Percentiles rank a stretch among this genome's conserved stretches.
These are phyloP conservation scores for Aurantiochytrium sp. DNA, from an alignment of 108 stramenopile species.

Conservation along the genomic window DNA sequence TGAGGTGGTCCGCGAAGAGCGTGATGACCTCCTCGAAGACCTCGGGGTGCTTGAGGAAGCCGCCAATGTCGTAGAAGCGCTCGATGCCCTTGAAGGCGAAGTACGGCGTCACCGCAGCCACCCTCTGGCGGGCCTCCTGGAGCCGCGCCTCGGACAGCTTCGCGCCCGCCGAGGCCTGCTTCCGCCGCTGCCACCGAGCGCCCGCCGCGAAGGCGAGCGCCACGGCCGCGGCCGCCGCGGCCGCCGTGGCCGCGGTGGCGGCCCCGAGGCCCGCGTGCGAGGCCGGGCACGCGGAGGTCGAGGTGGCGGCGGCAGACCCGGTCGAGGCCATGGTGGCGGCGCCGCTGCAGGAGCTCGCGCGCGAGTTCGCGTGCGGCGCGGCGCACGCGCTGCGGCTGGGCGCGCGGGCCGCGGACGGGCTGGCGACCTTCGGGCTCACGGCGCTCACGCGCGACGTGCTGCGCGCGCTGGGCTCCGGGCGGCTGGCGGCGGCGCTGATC, in stretches of 20 bases:
- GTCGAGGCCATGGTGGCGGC: too few relatives aligned
- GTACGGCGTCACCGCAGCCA: slow-evolving; percentile 86
- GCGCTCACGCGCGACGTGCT: too few relatives aligned
- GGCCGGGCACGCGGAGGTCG: too few relatives aligned
- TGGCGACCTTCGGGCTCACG: too few relatives aligned
- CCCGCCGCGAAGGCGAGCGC: background rate
- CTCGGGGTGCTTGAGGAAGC: slow-evolving; percentile 75
- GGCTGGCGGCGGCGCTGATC: background rate
- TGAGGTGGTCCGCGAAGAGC: slow-evolving; percentile 70
- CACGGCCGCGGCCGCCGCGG: background rate
- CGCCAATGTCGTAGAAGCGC: slow-evolving; percentile 94
- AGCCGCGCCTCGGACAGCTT: background rate
- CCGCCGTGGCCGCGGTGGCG: too few relatives aligned
- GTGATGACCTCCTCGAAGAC: slow-evolving; percentile 76
- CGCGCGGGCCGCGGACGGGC: too few relatives aligned
- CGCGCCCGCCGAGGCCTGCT: background rate
- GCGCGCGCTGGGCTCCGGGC: too few relatives aligned
- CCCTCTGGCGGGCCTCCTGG: slow-evolving; percentile 24
- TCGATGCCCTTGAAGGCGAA: slow-evolving; percentile 97
- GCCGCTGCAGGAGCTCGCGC: too few relatives aligned
- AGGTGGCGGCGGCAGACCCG: too few relatives aligned
- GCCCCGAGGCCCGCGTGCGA: too few relatives aligned
- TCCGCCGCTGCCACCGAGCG: background rate
- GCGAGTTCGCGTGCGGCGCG: too few relatives aligned
- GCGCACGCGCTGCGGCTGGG: too few relatives aligned